Evolutionary conservation across 306 rosid genomes (phyloP), one percentile per base, ranked within the genome.

Genomic region (Cicer bijugum): DNA sequence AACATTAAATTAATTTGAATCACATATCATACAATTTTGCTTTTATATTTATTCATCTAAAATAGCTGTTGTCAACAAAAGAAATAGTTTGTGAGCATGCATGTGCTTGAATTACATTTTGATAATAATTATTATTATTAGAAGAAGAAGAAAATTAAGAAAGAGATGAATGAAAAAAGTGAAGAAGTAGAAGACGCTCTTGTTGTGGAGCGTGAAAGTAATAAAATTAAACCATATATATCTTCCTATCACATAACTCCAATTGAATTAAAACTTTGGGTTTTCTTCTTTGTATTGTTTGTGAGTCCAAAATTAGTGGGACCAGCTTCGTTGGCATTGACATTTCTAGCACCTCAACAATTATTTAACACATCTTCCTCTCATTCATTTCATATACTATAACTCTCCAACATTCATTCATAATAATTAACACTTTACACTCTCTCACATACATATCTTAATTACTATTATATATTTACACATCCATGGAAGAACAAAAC

Each of bases 291-390:
- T 74, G 39, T 61, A 8, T n/a, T 62, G 12, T 62, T n/a, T 65
- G 68, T 80, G 76, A 74, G 80, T 65, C 89, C 85, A 82, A 85
- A 78, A 51, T 37, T 1, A 7, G 84, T 81, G 96, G 96, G 89
- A 69, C 95, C 85, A 67, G 90, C 94, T 89, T 89, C 89, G 96
- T 89, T 91, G 96, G 90, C 96, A 84, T 91, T 89, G 89, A 87
- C 97, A 93, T 86, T 93, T 91, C 86, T 82, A 80, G 86, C 33
- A 83, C 68, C 90, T 80, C 83, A 45, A 73, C 89, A 83, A 90
- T 87, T 76, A 84, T 87, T 86, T 84, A 80, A 85, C 79, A 85
- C 79, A 48, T 75, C 78, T 53, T 71, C 50, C 12, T 63, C 65
- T 52, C 72, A 6, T 4, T 43, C 56, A 64, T 28, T 6, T 33